Evolutionary conservation across 1,284 basidiomycete genomes (phyloP), one percentile per base, ranked within the genome.

Genomic region (Anthracocystis panici-leucophaei): DNA sequence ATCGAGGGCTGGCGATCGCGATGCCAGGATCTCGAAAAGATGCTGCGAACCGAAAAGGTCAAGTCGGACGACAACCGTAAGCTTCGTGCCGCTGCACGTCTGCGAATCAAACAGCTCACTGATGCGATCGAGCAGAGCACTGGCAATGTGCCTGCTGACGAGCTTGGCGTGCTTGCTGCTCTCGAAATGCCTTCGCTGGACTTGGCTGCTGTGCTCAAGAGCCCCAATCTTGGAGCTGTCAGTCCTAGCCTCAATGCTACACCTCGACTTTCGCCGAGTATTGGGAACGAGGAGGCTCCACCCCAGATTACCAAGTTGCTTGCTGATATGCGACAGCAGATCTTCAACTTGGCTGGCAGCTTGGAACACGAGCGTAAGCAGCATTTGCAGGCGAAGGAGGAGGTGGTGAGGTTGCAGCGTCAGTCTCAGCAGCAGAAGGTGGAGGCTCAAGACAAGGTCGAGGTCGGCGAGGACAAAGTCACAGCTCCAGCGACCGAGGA

Each of bases 251-350:
- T 65, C 6, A 41, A 46, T 21, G 53, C 42, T 27, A 38, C 55
- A 8, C 50, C 67, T 23, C 55, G 63, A 25, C 70, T 79, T 29
- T 78, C 81, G 57, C 77, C 75, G 12, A 63, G 63, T 20, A 55
- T 73, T 18, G 65, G 58, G 3, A 33, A 35, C 16, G 78, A 75
- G 31, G 67, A 66, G 2, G 64, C 62, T 14, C 58, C 76, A 18
- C 77, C 79, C 6, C 74, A 80, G 60, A 79, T 83, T 31, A 75
- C 82, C 23, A 76, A 79, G 64, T 65, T 85, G 50, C 75, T 85
- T n/a, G 66, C 70, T 0, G 78, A 84, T 27, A 83, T 85, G 82
- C 78, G 82, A 10, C 81, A 85, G 73, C 83, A 85, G 73, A 85
- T 84, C 69, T 77, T 85, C 55, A 83, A 77, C 49, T 66, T 85